A percentile compares a stretch with the other conserved stretches of the same genome.
These are phyloP conservation scores for Phlebiopsis gigantea DNA, from an alignment of 768 basidiomycete genomes.

Conservation along the genomic window DNA sequence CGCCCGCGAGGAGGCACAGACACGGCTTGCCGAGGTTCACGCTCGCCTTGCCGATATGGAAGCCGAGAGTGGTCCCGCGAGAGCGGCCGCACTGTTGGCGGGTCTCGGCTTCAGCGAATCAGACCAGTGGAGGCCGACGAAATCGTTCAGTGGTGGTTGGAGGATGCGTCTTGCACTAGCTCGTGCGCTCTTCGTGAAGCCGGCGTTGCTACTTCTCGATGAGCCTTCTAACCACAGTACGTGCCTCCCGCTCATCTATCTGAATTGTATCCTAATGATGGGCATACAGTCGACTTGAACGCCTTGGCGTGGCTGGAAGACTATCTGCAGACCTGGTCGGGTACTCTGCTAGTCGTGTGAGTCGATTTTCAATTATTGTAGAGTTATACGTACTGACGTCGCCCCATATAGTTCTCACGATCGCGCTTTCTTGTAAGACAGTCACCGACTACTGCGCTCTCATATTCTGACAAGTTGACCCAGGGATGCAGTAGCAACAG, in stretches of 20 bases:
- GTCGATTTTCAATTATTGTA: slow-evolving; percentile 22
- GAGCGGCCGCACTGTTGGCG: slow-evolving; percentile 85
- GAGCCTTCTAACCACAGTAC: slow-evolving; percentile 96
- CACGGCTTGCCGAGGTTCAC: slow-evolving; percentile 85
- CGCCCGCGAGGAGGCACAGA: slow-evolving; percentile 78
- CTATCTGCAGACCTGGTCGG: slow-evolving; percentile 92
- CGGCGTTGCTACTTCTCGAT: slow-evolving; percentile 74
- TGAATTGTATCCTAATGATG: slow-evolving; percentile 4
- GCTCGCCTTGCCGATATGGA: slow-evolving; percentile 94
- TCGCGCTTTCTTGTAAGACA: slow-evolving; percentile 81
- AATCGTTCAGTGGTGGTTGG: slow-evolving; percentile 95
- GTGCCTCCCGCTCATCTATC: slow-evolving; percentile 17
- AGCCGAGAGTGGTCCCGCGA: slow-evolving; percentile 92
- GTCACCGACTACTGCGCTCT: background rate
- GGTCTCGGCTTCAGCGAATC: slow-evolving; percentile 88
- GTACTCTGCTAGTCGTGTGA: slow-evolving; percentile 89
- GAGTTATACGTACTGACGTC: too few species aligned
- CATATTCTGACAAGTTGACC: background rate
- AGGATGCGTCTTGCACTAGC: slow-evolving; percentile 96
- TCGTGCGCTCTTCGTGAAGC: slow-evolving; percentile 94
- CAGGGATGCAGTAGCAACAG: slow-evolving; percentile 93
- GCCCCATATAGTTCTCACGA: slow-evolving; percentile 75
- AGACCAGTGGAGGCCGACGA: slow-evolving; percentile 82
- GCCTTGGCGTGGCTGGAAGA: slow-evolving; percentile 98
- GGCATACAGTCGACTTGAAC: slow-evolving; percentile 72